Evolutionary conservation across 1,284 basidiomycete genomes (phyloP).

Genomic region (Moniliophthora roreri): DNA sequence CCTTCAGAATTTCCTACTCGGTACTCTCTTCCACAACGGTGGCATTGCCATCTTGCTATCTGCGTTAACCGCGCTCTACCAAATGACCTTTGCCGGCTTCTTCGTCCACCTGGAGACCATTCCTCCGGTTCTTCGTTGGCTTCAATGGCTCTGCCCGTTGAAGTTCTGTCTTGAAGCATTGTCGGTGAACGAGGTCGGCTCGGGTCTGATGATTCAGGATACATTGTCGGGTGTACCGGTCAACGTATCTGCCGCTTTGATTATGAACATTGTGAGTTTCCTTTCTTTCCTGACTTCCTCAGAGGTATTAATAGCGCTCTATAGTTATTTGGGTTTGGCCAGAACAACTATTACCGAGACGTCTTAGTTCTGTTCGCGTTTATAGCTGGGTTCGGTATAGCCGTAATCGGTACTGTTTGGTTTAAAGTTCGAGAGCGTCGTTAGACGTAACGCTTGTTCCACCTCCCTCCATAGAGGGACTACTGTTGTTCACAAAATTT

Average conservation of each 20-base stretch:
- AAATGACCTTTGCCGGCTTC: constrained; percentile 85
- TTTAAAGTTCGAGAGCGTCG: constrained; percentile 62
- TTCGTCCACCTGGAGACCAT: constrained; percentile 82
- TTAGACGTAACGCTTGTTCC: not conserved
- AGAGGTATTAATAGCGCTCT: not conserved
- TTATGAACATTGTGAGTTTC: constrained; percentile 73
- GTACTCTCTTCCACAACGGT: constrained; percentile 77
- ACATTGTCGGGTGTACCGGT: constrained; percentile 80
- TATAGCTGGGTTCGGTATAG: constrained; percentile 71
- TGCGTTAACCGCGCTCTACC: constrained; percentile 73
- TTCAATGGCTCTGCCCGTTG: constrained; percentile 76
- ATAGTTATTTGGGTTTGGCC: constrained; percentile 80
- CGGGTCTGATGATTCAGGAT: constrained; percentile 83
- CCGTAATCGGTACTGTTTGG: constrained; percentile 74
- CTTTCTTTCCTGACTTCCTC: not conserved
- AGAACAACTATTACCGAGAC: constrained; percentile 79
- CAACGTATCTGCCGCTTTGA: constrained; percentile 72
- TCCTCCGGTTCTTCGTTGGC: constrained; percentile 83
- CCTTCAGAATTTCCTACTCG: constrained; percentile 86
- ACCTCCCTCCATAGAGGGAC: too few species aligned
- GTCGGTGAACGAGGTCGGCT: constrained; percentile 85
- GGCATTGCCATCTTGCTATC: constrained; percentile 86
- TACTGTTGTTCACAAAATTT: too few species aligned
- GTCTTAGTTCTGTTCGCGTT: constrained; percentile 85
- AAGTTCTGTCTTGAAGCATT: constrained; percentile 83